A percentile compares a stretch with the other conserved stretches of the same genome.
Evolutionary conservation across 805 yeast genomes (phyloP).

Genomic region (Wickerhamiella qilinensis): DNA sequence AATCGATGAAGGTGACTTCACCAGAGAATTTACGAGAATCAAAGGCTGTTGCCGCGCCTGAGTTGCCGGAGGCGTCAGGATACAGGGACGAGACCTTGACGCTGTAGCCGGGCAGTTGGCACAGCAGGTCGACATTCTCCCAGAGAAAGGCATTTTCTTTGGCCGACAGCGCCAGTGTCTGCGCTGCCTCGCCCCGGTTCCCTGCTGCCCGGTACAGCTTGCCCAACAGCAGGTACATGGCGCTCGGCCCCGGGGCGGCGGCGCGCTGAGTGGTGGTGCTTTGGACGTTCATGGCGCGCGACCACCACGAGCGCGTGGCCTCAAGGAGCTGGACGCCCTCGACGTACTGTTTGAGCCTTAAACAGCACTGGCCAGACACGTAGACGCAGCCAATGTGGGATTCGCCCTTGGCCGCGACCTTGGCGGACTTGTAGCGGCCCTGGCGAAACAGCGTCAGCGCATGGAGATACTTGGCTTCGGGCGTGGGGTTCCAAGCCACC

Average conservation of each 20-base stretch:
- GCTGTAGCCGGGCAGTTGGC: constrained; percentile 47
- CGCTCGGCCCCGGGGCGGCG: constrained; percentile 48
- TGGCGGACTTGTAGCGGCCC: constrained; percentile 43
- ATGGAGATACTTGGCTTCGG: constrained; percentile 52
- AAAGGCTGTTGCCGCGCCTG: constrained; percentile 2
- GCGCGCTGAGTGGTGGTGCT: constrained; percentile 12
- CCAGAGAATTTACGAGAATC: not conserved
- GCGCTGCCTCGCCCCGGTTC: constrained; percentile 46
- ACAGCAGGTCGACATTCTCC: constrained; percentile 70
- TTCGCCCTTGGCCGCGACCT: constrained; percentile 26
- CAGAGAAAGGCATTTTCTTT: constrained; percentile 65
- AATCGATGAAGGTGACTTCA: not conserved
- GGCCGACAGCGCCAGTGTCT: constrained; percentile 53
- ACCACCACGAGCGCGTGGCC: constrained; percentile 4
- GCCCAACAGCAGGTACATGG: constrained; percentile 53
- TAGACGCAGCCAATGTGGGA: constrained; percentile 62
- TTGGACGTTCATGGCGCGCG: constrained; percentile 4
- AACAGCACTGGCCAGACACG: constrained; percentile 53
- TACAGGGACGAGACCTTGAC: constrained; percentile 35
- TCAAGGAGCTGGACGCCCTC: constrained; percentile 47
- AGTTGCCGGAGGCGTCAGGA: constrained; percentile 7
- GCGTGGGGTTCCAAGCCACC: constrained; percentile 40
- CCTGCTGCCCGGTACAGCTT: constrained; percentile 43
- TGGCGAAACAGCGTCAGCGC: constrained; percentile 49
- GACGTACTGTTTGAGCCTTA: constrained; percentile 34